Evolutionary conservation across 2,329 filamentous ascomycete species (phyloP).

Genomic region (Aspergillus candidus): DNA sequence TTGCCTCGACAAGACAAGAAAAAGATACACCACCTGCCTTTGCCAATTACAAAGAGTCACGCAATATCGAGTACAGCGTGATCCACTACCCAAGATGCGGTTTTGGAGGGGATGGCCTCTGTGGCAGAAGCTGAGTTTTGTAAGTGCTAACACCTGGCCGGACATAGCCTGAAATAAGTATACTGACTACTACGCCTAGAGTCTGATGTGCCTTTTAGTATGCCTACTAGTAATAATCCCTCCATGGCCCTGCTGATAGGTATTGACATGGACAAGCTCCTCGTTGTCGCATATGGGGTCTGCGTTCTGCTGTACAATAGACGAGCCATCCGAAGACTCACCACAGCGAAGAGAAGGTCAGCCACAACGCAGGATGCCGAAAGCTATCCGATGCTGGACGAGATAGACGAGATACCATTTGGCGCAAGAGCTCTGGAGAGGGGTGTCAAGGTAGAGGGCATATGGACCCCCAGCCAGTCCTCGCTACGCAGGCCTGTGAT

Average conservation of each 20-base stretch:
- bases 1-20: no score
- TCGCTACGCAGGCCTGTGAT: conserved; percentile 22
- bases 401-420: conserved; percentile 66
- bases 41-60: no score
- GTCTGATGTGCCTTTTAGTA: conserved; percentile 57
- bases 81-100: conserved; percentile 19
- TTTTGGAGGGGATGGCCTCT: conserved; percentile 69
- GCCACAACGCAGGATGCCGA: conserved; percentile 46
- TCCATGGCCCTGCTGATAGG: not conserved
- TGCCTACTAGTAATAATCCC: conserved; percentile 54
- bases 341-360: conserved; percentile 62
- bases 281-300: conserved; percentile 63
- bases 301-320: conserved; percentile 55
- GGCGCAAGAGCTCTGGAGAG: conserved; percentile 79
- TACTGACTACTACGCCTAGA: conserved; percentile 11
- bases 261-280: conserved; percentile 39
- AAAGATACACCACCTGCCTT: no score
- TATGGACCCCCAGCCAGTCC: conserved; percentile 61
- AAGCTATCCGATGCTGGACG: conserved; percentile 49
- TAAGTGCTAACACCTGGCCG: conserved; percentile 44
- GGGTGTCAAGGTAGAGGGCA: conserved; percentile 77
- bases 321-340: conserved; percentile 56
- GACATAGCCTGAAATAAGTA: not conserved
- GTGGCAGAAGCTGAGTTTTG: conserved; percentile 88
- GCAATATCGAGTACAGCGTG: not conserved